A percentile compares a stretch with the other conserved stretches of the same genome.
Evolutionary conservation across 768 basidiomycete species (phyloP).

Genomic region (Agaricus blazei): DNA sequence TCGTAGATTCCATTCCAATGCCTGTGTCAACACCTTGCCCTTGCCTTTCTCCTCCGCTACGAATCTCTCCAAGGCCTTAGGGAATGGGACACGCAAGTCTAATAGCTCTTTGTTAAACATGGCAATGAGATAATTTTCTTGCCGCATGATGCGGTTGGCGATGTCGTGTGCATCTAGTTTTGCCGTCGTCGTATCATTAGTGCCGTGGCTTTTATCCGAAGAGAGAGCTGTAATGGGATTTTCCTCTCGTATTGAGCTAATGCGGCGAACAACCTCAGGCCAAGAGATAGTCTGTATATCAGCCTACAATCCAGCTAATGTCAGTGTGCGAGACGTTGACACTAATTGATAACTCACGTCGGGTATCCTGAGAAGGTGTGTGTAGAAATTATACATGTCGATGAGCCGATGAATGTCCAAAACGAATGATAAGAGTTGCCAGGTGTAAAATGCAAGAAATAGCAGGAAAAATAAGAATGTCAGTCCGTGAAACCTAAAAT

Average conservation of each 20-base stretch:
- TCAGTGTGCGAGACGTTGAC: not conserved
- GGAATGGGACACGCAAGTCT: constrained; percentile 82
- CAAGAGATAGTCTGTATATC: constrained; percentile 98
- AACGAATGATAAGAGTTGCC: constrained; percentile 81
- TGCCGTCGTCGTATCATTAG: constrained; percentile 65
- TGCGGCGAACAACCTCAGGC: constrained; percentile 89
- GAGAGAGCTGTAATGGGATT: constrained; percentile 91
- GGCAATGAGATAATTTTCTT: constrained; percentile 98
- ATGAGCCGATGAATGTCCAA: constrained; percentile 72
- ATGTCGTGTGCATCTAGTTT: constrained; percentile 97
- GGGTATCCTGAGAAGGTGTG: constrained; percentile 87
- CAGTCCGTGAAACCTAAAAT: constrained; percentile 72
- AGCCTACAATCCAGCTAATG: constrained; percentile 44
- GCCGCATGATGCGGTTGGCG: constrained; percentile 95
- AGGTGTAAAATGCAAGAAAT: constrained; percentile 83
- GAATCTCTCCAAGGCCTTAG: constrained; percentile 48
- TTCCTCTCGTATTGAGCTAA: constrained; percentile 84
- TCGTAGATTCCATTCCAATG: constrained; percentile 94
- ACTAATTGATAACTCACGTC: constrained; percentile 52
- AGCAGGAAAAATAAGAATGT: constrained; percentile 79
- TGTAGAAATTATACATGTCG: constrained; percentile 96
- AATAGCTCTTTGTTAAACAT: constrained; percentile 96
- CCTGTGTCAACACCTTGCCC: constrained; percentile 78
- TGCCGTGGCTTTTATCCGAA: constrained; percentile 43
- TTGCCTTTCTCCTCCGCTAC: constrained; percentile 53